Evolutionary conservation across 192 early-diverging fungal species (phyloP).

Genomic region (Rhizophagus clarus): DNA sequence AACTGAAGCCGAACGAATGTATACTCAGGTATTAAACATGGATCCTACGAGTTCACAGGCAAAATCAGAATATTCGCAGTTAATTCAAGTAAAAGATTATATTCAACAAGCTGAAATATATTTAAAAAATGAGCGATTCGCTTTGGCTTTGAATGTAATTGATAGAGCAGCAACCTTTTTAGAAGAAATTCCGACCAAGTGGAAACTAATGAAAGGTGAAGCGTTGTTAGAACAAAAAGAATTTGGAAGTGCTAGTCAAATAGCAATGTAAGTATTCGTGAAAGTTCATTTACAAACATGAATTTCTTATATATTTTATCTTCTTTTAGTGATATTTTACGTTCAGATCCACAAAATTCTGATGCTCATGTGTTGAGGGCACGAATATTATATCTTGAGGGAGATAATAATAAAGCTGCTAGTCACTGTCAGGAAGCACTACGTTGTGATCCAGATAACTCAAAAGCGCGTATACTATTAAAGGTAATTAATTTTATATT

Average conservation of each 20-base stretch:
- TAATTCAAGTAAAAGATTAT: conserved; percentile 47
- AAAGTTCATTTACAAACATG: not conserved
- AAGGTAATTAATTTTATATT: conserved; percentile 12
- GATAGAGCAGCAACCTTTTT: conserved; percentile 47
- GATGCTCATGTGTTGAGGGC: conserved; percentile 73
- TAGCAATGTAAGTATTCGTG: conserved; percentile 38
- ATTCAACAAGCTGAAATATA: conserved; percentile 48
- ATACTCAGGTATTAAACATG: conserved; percentile 41
- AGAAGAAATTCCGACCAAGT: conserved; percentile 55
- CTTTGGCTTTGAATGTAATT: conserved; percentile 46
- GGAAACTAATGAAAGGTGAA: conserved; percentile 68
- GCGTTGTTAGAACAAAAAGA: conserved; percentile 63
- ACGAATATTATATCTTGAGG: conserved; percentile 68
- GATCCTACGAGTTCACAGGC: conserved; percentile 47
- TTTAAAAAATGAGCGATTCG: conserved; percentile 50
- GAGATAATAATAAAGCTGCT: conserved; percentile 57
- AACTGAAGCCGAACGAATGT: conserved; percentile 56
- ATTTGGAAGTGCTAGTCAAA: conserved; percentile 61
- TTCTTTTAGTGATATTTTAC: conserved; percentile 55
- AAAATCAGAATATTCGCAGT: conserved; percentile 42
- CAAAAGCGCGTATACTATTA: conserved; percentile 62
- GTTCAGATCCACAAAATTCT: conserved; percentile 63
- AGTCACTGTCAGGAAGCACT: conserved; percentile 64
- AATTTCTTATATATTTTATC: not conserved
- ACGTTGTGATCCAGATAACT: conserved; percentile 78